phyloP scores from a whole-genome alignment of 139 green algal genomes.

The Auxenochlorella pyrenoidosa region DNA sequence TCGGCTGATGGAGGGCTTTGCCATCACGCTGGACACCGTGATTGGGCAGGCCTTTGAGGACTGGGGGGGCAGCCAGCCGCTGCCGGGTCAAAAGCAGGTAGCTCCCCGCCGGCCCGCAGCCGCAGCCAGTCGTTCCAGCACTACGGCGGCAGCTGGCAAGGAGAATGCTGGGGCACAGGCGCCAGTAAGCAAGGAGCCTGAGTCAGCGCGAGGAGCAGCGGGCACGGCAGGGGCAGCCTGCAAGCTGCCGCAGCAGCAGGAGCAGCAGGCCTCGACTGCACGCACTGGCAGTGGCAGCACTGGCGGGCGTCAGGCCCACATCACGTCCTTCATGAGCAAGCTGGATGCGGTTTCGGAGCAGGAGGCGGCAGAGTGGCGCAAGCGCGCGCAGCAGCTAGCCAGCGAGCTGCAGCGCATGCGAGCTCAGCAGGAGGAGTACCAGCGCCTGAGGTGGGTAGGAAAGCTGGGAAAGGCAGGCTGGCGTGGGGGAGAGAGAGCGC shows the following conservation, averaged over 20 bases:
- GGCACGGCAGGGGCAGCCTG: not conserved
- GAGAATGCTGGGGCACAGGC: not conserved
- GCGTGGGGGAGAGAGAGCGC: not conserved
- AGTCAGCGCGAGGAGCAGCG: not conserved
- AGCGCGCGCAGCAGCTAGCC: conserved; percentile 28
- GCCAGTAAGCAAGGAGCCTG: too few species aligned
- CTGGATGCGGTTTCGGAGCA: conserved; percentile 28
- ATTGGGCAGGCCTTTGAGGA: conserved; percentile 57
- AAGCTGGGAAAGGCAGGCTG: not conserved
- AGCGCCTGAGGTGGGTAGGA: conserved; percentile 24
- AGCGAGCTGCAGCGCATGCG: conserved; percentile 39
- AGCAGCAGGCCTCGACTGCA: not conserved
- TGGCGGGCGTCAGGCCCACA: conserved; percentile 9
- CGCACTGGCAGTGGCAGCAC: not conserved
- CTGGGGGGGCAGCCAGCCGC: conserved; percentile 24
- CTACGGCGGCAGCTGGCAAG: not conserved
- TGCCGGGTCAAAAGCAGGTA: not conserved
- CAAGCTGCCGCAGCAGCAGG: not conserved
- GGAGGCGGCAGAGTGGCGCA: conserved; percentile 34
- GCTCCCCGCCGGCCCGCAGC: too few species aligned
- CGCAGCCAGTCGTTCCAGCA: not conserved
- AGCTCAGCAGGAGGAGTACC: conserved; percentile 36
- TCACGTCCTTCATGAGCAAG: conserved; percentile 39
- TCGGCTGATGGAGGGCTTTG: conserved; percentile 52
- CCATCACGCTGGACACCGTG: conserved; percentile 46